These are phyloP conservation scores for Neurospora hispaniola DNA, from an alignment of 495 filamentous ascomycete genomes.

Conservation along the genomic window DNA sequence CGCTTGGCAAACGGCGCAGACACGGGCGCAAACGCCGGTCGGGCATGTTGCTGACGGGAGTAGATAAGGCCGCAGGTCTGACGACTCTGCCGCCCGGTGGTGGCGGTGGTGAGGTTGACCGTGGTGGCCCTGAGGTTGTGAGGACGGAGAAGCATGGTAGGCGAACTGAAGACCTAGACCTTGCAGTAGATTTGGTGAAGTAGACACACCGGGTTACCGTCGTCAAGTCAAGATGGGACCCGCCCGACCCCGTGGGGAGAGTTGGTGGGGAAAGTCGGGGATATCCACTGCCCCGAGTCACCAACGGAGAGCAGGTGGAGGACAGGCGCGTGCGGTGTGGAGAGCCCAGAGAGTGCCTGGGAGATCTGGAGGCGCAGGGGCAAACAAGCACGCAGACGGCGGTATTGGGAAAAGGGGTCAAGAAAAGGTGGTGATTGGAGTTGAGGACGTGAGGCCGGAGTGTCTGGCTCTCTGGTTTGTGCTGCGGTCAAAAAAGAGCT, in stretches of 20 bases:
- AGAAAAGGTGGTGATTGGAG: background rate
- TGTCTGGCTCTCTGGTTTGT: background rate
- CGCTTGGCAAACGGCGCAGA: constrained; percentile 12
- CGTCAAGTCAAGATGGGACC: background rate
- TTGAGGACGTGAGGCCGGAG: background rate
- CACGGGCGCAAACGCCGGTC: background rate
- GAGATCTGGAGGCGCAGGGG: background rate
- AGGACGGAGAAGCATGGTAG: constrained; percentile 15
- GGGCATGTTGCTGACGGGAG: constrained; percentile 5
- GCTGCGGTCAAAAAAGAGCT: constrained; percentile 22
- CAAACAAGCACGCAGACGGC: background rate
- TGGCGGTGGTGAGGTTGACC: background rate
- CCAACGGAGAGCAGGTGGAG: background rate
- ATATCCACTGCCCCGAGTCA: background rate
- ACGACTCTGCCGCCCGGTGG: constrained; percentile 8
- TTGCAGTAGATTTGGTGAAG: too few relatives aligned
- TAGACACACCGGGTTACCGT: background rate
- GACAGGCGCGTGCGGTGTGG: background rate
- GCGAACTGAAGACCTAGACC: background rate
- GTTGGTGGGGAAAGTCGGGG: background rate
- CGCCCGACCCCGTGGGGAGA: background rate
- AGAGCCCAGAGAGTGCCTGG: background rate
- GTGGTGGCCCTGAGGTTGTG: constrained; percentile 6
- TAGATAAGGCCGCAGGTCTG: constrained; percentile 18
- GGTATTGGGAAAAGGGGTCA: background rate